Evolutionary conservation across 176 grass and related monocot species (phyloP).

Genomic region (Rhynchospora pubera): DNA sequence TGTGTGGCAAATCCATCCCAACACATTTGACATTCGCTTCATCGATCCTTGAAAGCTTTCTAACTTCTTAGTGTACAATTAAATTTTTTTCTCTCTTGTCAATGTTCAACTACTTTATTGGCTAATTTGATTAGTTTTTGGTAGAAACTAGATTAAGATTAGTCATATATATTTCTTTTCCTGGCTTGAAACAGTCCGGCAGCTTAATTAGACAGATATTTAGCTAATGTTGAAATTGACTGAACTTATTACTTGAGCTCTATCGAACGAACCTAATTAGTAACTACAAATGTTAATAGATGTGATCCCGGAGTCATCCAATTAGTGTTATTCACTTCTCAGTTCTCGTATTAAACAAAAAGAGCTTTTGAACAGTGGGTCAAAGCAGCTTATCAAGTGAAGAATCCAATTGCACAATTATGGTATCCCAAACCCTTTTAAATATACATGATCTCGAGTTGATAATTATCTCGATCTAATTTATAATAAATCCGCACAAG

Average conservation of each 20-base stretch:
- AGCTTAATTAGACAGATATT: background rate
- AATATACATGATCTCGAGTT: too few relatives aligned
- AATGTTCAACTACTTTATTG: background rate
- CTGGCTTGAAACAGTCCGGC: background rate
- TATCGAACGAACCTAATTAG: too few relatives aligned
- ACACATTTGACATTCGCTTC: constrained; percentile 90
- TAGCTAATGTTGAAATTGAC: background rate
- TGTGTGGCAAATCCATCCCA: constrained; percentile 97
- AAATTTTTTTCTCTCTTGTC: constrained; percentile 27
- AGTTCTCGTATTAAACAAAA: too few relatives aligned
- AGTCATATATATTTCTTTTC: too few relatives aligned
- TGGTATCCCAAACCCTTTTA: too few relatives aligned
- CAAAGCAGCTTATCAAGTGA: too few relatives aligned
- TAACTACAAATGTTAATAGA: too few relatives aligned
- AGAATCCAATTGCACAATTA: too few relatives aligned
- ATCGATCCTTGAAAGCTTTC: constrained; percentile 59
- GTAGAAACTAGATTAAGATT: background rate
- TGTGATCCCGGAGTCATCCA: too few relatives aligned
- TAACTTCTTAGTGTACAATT: constrained; percentile 2
- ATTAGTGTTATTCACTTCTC: background rate
- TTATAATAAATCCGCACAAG: too few relatives aligned
- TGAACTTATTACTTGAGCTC: background rate
- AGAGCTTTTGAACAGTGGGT: too few relatives aligned
- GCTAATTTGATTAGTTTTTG: background rate
- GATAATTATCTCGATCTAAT: too few relatives aligned